Percentiles rank a stretch among this genome's conserved stretches.
Conservation (phyloP, 345 rosid species). For the Brassica rapa region DNA sequence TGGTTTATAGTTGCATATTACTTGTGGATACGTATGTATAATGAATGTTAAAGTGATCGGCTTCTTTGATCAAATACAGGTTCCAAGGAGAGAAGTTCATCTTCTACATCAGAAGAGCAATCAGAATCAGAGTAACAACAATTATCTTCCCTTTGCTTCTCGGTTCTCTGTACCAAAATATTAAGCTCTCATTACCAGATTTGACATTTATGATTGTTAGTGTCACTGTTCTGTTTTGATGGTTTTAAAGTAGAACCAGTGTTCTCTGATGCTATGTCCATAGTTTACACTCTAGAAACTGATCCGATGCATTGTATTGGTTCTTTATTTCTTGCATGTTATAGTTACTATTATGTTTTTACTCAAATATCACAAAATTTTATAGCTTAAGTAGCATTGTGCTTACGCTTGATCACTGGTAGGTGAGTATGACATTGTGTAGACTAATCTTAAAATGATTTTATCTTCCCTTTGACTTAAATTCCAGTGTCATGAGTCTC, state of each 20-base stretch:
- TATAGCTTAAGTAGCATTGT: neutral
- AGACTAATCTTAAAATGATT: constrained; percentile 1
- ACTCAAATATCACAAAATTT: neutral
- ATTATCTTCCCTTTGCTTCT: constrained; percentile 22
- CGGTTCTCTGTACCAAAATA: constrained; percentile 2
- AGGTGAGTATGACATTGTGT: constrained; percentile 10
- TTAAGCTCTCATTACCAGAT: neutral
- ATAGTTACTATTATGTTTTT: constrained; percentile 12
- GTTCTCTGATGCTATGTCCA: constrained; percentile 1
- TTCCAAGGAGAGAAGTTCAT: constrained; percentile 54
- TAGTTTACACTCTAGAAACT: neutral
- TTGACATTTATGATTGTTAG: constrained; percentile 20
- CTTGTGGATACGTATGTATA: constrained; percentile 2
- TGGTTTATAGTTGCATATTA: neutral
- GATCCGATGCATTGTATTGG: constrained; percentile 21
- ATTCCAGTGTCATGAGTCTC: neutral
- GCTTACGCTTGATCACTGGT: neutral
- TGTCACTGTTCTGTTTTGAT: constrained; percentile 33
- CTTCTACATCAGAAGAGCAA: constrained; percentile 57
- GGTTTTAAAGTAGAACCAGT: constrained; percentile 1
- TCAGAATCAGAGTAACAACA: constrained; percentile 58
- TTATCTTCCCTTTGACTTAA: constrained; percentile 2
- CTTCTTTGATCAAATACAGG: constrained; percentile 42
- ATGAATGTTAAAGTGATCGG: constrained; percentile 28
- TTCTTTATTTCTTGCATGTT: constrained; percentile 45